Conservation (phyloP, 306 rosid species). For the Pterocarpus santalinus region DNA sequence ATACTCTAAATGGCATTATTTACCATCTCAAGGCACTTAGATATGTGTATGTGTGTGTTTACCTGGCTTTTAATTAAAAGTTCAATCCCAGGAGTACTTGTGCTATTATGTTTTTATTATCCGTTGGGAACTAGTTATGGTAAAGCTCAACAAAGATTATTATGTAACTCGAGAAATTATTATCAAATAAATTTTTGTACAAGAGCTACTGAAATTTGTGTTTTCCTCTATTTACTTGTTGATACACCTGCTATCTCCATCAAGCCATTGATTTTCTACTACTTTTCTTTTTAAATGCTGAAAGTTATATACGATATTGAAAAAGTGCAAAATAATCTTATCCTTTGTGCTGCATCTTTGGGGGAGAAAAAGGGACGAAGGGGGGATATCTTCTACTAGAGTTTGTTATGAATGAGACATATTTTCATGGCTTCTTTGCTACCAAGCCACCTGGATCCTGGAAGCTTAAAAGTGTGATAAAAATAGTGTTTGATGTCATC, state of each 20-base stretch:
- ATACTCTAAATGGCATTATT: conserved; percentile 17
- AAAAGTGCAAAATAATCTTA: too few species aligned
- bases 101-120: neutral
- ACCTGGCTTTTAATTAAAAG: neutral
- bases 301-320: too few species aligned
- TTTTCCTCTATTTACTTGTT: too few species aligned
- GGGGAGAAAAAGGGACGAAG: too few species aligned
- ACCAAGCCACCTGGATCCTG: conserved; percentile 1
- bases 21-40: neutral
- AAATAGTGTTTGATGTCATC: neutral
- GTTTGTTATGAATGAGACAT: neutral
- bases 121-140: too few species aligned
- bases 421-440: conserved; percentile 33
- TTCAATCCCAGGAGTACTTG: neutral
- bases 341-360: too few species aligned
- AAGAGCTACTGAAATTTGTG: neutral
- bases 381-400: neutral
- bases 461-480: neutral
- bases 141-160: too few species aligned
- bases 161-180: too few species aligned
- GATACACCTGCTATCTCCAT: too few species aligned
- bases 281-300: too few species aligned
- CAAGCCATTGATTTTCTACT: too few species aligned
- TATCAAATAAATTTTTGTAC: neutral
- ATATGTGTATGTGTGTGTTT: too few species aligned